Base-by-base conservation (phyloP, 164 flowering plant species). In the Litsea cubeba region DNA sequence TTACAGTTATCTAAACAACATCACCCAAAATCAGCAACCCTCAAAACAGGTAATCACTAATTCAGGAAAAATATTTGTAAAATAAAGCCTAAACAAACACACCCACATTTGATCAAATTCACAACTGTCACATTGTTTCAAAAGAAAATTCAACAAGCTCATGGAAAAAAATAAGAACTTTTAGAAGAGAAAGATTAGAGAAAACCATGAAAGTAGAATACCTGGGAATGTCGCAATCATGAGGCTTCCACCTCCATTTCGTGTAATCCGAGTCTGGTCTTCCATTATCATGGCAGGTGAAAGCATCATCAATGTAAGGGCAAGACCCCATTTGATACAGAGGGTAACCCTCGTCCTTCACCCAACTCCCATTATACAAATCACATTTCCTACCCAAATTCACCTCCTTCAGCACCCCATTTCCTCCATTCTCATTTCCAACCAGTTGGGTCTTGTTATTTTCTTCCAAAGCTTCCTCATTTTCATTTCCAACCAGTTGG, bases 181-280 rank as follows among this genome's bases (percentile, higher is more conserved):
- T 7, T 40, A 40, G 30, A 63, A 10, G 65, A 62, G 12, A 20
- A 62, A 5, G 28, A 22, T 5, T 54, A 10, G 18, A 17, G 22
- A 7, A 58, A 58, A 12, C 10, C 23, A 22, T 8, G 66, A 22
- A 26, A 73, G n/a, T 20, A 3, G 35, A 35, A 64, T 77, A 93
- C 97, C 93, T 88, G 22, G 97, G 98, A 80, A 93, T 91, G 72
- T 91, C 85, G 78, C 98, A 93, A 23, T 72, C 94, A 58, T 89
- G 76, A 25, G 98, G 97, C 84, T 90, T 86, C 98, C 98, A 93
- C 32, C 95, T 77, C 98, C 98, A 93, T 46, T 86, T 85, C 69
- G 81, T 63, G 80, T 90, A 94, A 62, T 82, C 86, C 0, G 83
- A 79, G 67, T 93, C 98, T 3, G 69, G 76, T 75, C 98, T 84